These are phyloP conservation scores for Coccomyxa subellipsoidea DNA, from an alignment of 163 green algal genomes.

Conservation along the genomic window DNA sequence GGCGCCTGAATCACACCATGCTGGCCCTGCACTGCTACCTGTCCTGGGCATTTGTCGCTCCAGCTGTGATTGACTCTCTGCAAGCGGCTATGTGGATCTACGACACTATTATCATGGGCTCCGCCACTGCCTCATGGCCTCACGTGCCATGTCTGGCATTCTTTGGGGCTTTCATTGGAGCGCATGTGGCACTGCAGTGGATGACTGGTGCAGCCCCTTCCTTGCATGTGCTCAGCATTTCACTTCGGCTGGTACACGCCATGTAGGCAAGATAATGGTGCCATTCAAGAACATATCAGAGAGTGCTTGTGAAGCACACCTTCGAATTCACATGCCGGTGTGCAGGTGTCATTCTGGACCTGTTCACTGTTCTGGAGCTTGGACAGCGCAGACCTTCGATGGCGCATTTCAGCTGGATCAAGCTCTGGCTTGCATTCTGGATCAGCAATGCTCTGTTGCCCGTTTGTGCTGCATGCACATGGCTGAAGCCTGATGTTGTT, in stretches of 20 bases:
- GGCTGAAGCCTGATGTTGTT: constrained; percentile 23
- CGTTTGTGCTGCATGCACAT: constrained; percentile 45
- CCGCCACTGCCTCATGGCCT: not conserved
- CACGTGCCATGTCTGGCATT: not conserved
- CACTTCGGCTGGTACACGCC: not conserved
- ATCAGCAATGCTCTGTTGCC: constrained; percentile 37
- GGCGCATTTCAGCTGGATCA: constrained; percentile 10
- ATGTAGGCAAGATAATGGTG: no score
- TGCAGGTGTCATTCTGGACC: constrained; percentile 5
- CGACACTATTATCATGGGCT: not conserved
- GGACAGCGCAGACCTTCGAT: not conserved
- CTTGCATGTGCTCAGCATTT: no score
- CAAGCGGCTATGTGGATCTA: not conserved
- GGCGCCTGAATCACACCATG: constrained; percentile 69
- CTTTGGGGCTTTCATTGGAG: not conserved
- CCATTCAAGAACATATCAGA: no score
- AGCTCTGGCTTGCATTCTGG: constrained; percentile 37
- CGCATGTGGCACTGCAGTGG: not conserved
- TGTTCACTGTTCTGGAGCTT: constrained; percentile 37
- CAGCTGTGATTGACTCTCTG: constrained; percentile 31
- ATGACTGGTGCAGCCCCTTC: not conserved
- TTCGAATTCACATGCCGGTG: no score
- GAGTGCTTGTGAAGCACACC: no score
- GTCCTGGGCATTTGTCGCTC: constrained; percentile 59
- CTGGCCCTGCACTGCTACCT: constrained; percentile 64